Evolutionary conservation across 2,329 filamentous ascomycete species (phyloP).

Genomic region (Teratosphaeria gauchensis): DNA sequence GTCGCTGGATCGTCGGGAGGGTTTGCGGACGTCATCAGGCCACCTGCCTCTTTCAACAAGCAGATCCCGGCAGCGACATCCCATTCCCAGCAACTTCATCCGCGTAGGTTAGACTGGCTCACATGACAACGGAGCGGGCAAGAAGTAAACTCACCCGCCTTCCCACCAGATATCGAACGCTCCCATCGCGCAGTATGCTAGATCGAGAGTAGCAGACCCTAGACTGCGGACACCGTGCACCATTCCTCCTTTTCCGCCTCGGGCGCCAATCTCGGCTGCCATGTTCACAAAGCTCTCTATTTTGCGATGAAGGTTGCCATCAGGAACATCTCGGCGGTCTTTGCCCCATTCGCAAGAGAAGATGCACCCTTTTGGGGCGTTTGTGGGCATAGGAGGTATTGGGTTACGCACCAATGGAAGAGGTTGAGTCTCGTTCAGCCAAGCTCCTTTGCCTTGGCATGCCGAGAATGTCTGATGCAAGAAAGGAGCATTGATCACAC

Average conservation of each 20-base stretch:
- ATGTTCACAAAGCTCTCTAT: slow-evolving; percentile 67
- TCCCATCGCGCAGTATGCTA: slow-evolving; percentile 67
- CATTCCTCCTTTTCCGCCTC: slow-evolving; percentile 63
- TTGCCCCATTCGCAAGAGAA: slow-evolving; percentile 76
- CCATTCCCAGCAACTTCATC: slow-evolving; percentile 46
- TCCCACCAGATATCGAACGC: slow-evolving; percentile 45
- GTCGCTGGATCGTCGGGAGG: slow-evolving; percentile 51
- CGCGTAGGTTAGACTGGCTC: slow-evolving; percentile 3
- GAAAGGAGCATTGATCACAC: slow-evolving; percentile 64
- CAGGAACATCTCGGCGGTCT: slow-evolving; percentile 55
- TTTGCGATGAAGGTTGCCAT: slow-evolving; percentile 62
- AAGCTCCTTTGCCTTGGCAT: slow-evolving; percentile 56
- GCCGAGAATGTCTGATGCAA: slow-evolving; percentile 60
- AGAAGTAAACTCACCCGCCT: slow-evolving; percentile 42
- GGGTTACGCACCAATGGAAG: slow-evolving; percentile 56
- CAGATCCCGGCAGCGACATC: slow-evolving; percentile 69
- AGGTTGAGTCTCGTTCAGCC: slow-evolving; percentile 53
- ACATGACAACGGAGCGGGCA: neutral
- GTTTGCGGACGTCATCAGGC: slow-evolving; percentile 64
- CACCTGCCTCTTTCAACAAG: slow-evolving; percentile 63
- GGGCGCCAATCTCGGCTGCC: slow-evolving; percentile 55
- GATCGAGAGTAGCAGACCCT: slow-evolving; percentile 62
- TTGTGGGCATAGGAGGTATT: slow-evolving; percentile 51
- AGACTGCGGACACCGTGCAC: slow-evolving; percentile 66
- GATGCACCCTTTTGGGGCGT: slow-evolving; percentile 59